Evolutionary conservation across 805 yeast species (phyloP).

Genomic region (Candida coquimbonensis): DNA sequence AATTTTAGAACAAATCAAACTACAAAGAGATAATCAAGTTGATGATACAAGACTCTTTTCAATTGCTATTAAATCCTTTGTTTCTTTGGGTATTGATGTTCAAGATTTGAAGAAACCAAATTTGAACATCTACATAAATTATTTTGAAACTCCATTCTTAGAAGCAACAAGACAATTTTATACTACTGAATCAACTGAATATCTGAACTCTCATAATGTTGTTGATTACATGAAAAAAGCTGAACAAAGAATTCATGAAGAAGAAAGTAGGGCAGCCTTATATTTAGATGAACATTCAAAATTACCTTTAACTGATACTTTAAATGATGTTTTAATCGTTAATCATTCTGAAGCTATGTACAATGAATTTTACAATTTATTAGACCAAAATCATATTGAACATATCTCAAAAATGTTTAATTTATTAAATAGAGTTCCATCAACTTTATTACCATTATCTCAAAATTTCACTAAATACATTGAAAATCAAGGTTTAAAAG

Average conservation of each 20-base stretch:
- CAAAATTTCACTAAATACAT: constrained; percentile 67
- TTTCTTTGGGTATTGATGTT: constrained; percentile 81
- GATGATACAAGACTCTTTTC: constrained; percentile 62
- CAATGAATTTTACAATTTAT: constrained; percentile 64
- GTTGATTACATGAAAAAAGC: constrained; percentile 89
- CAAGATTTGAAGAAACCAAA: constrained; percentile 84
- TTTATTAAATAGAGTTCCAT: constrained; percentile 70
- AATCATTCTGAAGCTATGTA: constrained; percentile 73
- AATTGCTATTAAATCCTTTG: constrained; percentile 78
- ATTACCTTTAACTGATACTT: constrained; percentile 63
- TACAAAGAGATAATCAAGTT: constrained; percentile 72
- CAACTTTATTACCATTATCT: constrained; percentile 73
- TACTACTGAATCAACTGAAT: constrained; percentile 57
- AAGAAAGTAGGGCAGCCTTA: constrained; percentile 67
- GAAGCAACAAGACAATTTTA: constrained; percentile 64
- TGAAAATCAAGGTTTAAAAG: constrained; percentile 51
- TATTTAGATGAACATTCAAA: constrained; percentile 84
- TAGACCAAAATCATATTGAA: constrained; percentile 62
- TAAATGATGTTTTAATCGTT: constrained; percentile 71
- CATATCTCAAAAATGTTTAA: constrained; percentile 76
- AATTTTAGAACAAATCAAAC: constrained; percentile 66
- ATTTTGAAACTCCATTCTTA: constrained; percentile 73
- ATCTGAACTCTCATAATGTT: constrained; percentile 67
- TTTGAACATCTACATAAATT: constrained; percentile 70
- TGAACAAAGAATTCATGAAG: constrained; percentile 75